Conservation (phyloP, 2,329 filamentous ascomycete genomes). For the Capronia coronata region DNA sequence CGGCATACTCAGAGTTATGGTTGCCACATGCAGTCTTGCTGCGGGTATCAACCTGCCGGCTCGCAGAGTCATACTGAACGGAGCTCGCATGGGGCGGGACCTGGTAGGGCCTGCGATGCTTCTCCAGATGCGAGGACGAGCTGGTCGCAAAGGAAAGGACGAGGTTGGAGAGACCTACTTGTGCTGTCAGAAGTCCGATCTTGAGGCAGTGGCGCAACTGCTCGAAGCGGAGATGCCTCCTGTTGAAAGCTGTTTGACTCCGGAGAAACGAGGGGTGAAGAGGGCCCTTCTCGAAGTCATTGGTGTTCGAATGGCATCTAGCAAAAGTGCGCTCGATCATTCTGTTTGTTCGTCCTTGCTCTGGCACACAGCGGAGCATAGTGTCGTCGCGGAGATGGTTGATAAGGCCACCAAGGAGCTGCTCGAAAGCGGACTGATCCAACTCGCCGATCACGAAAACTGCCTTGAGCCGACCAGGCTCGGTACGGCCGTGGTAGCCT, state of each 20-base stretch:
- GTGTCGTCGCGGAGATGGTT: constrained; percentile 49
- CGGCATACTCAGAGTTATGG: constrained; percentile 62
- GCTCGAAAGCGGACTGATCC: constrained; percentile 50
- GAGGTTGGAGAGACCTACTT: constrained; percentile 71
- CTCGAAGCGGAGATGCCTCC: constrained; percentile 66
- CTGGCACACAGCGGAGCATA: constrained; percentile 47
- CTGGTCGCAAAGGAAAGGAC: constrained; percentile 71
- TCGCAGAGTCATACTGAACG: constrained; percentile 67
- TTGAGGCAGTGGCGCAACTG: constrained; percentile 63
- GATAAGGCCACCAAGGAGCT: constrained; percentile 56
- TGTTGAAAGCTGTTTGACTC: constrained; percentile 61
- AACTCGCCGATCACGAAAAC: constrained; percentile 38
- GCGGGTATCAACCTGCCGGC: constrained; percentile 73
- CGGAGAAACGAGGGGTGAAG: constrained; percentile 62
- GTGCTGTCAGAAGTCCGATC: constrained; percentile 62
- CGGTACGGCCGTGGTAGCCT: constrained; percentile 65
- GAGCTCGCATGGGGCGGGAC: constrained; percentile 68
- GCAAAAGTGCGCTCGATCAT: constrained; percentile 57
- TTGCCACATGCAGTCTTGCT: constrained; percentile 73
- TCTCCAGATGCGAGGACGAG: constrained; percentile 72
- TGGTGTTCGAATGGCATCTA: constrained; percentile 60
- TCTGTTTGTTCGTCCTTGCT: constrained; percentile 64
- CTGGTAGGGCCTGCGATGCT: constrained; percentile 73
- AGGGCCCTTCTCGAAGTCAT: constrained; percentile 68
- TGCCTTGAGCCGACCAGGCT: constrained; percentile 52